Conservation (phyloP, 768 basidiomycete genomes). For the Tylopilus felleus region DNA sequence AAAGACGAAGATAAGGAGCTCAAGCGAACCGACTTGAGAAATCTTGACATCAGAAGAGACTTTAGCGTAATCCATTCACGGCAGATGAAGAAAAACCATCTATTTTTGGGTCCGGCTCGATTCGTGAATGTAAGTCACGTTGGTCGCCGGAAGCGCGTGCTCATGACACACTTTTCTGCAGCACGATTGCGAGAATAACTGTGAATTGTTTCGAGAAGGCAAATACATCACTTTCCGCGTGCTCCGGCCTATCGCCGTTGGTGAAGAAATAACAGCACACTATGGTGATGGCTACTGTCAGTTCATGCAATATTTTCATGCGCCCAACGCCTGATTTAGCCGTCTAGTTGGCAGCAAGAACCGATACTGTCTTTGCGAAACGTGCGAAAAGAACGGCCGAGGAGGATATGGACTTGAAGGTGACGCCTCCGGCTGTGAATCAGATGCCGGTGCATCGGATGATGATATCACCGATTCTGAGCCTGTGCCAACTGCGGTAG, state of each 20-base stretch:
- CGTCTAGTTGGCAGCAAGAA: conserved; percentile 60
- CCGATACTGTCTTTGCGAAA: conserved; percentile 80
- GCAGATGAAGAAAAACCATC: conserved; percentile 88
- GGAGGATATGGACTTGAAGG: conserved; percentile 68
- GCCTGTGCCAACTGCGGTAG: conserved; percentile 44
- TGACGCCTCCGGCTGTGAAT: conserved; percentile 45
- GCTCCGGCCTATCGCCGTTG: conserved; percentile 69
- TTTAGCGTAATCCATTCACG: conserved; percentile 91
- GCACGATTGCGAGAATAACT: conserved; percentile 91
- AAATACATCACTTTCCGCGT: conserved; percentile 88
- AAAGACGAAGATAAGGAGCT: conserved; percentile 84
- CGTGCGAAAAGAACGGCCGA: conserved; percentile 70
- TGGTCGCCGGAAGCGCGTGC: background rate
- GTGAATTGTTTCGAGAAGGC: conserved; percentile 84
- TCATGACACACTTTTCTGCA: conserved; percentile 28
- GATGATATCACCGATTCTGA: conserved; percentile 37
- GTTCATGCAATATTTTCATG: conserved; percentile 34
- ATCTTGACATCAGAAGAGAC: conserved; percentile 73
- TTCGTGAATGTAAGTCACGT: conserved; percentile 77
- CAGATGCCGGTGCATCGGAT: conserved; percentile 40
- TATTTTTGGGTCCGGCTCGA: conserved; percentile 87
- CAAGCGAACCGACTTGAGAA: conserved; percentile 72
- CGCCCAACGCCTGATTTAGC: conserved; percentile 29
- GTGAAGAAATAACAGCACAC: conserved; percentile 87
- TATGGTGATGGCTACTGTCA: conserved; percentile 90